These are phyloP conservation scores for Naegleria fowleri DNA, from an alignment of 208 protist species.

Conservation along the genomic window DNA sequence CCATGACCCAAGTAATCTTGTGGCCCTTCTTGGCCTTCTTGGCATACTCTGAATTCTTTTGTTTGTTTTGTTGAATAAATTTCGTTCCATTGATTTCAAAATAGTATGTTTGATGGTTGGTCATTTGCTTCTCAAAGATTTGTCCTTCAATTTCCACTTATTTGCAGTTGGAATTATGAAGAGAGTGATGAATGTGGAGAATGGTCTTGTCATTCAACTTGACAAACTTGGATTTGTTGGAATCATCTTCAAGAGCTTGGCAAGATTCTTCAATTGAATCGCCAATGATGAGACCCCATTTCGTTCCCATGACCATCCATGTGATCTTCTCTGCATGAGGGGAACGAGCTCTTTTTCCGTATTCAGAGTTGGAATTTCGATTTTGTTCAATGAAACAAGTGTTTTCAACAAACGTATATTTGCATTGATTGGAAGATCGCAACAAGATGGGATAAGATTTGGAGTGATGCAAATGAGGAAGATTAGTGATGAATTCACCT, in stretches of 20 bases:
- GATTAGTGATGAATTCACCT: not conserved
- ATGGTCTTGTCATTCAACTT: not conserved
- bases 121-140: not conserved
- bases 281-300: not conserved
- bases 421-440: not conserved
- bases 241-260: not conserved
- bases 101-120: not conserved
- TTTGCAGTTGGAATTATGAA: not conserved
- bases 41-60: not conserved
- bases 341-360: not conserved
- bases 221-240: not conserved
- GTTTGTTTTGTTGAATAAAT: constrained; percentile 13
- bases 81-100: not conserved
- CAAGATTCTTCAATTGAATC: not conserved
- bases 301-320: not conserved
- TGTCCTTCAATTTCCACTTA: not conserved
- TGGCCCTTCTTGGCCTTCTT: constrained; percentile 5
- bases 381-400: not conserved
- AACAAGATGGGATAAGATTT: not conserved
- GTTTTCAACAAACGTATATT: not conserved
- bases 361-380: not conserved
- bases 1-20: constrained; percentile 20
- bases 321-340: not conserved
- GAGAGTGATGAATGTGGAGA: not conserved
- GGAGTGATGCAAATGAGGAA: not conserved